Evolutionary conservation across 805 yeast species (phyloP), one percentile per base, ranked within the genome.

Genomic region (Kodamaea jinghongensis): DNA sequence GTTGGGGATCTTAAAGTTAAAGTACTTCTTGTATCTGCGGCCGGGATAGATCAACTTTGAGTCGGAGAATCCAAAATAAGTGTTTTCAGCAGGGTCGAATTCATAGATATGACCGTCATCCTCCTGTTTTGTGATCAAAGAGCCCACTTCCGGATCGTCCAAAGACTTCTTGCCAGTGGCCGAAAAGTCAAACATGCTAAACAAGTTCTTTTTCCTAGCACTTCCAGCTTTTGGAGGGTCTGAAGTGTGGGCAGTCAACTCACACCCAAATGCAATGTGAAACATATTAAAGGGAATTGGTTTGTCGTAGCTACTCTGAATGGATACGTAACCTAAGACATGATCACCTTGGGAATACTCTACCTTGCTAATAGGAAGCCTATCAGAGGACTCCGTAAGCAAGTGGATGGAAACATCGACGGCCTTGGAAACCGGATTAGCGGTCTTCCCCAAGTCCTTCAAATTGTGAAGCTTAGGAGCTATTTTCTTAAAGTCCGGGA

Each of bases 341-440:
- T 68, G 66, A 52, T 83, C 89, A 11, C 87, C 87, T 8, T 82
- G 80, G 14, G 76, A 76, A 51, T 76, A 83, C 54, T 80, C 86
- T 44, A 10, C 14, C 3, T 17, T 29, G 10, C 13, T 13, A 9
- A 65, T 55, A 38, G 65, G 69, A 9, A 41, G 31, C 2, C 28
- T 2, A 10, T 39, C 28, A 2, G 50, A 12, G 11, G 26, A 11
- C 13, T 34, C 27, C 10, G 60, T 58, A 3, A 71, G 67, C 46
- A 65, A 67, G 25, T 48, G 49, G 16, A 64, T 46, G 4, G 53
- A 39, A 11, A 67, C 53, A n/a, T 58, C 48, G 6, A 67, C 46
- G 3, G 58, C 50, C 10, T 54, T 51, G 3, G 38, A 35, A 34
- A 17, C 8, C 6, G 8, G 31, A n/a, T 65, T 65, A 11, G 51